These are phyloP conservation scores for Paramecium caudatum DNA, from an alignment of 73 alveolate species.

Conservation along the genomic window DNA sequence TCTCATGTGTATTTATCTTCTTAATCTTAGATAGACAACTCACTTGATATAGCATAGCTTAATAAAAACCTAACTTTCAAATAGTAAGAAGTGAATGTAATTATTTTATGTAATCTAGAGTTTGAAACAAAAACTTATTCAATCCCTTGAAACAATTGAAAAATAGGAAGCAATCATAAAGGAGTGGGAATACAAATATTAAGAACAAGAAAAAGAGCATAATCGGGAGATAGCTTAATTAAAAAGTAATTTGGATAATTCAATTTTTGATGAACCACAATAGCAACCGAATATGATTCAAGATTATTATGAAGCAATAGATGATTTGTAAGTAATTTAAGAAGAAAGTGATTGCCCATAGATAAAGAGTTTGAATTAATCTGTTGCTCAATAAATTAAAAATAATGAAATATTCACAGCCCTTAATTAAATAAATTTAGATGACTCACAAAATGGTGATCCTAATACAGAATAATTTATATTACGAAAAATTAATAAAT, in stretches of 20 bases:
- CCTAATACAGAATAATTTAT: not conserved
- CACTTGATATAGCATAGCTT: not conserved
- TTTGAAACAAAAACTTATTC: not conserved
- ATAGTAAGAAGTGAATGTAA: not conserved
- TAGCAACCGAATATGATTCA: too few species aligned
- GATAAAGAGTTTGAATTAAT: constrained; percentile 19
- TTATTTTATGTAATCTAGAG: not conserved
- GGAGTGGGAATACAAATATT: constrained; percentile 25
- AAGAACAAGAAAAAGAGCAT: constrained; percentile 12
- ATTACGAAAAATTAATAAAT: not conserved
- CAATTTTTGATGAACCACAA: constrained; percentile 2
- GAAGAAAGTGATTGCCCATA: constrained; percentile 25
- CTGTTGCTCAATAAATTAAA: constrained; percentile 16
- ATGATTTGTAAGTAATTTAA: constrained; percentile 7
- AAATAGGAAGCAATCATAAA: not conserved
- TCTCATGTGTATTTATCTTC: constrained; percentile 35
- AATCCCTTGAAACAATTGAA: constrained; percentile 12
- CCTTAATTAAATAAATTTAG: not conserved
- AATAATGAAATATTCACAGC: constrained; percentile 5
- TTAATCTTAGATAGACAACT: not conserved
- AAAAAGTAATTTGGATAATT: constrained; percentile 33
- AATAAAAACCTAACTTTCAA: not conserved
- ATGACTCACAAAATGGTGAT: not conserved
- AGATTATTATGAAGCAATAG: not conserved
- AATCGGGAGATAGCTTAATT: constrained; percentile 25